Conservation (phyloP, 2,329 filamentous ascomycete genomes). For the Trichoderma sp. region DNA sequence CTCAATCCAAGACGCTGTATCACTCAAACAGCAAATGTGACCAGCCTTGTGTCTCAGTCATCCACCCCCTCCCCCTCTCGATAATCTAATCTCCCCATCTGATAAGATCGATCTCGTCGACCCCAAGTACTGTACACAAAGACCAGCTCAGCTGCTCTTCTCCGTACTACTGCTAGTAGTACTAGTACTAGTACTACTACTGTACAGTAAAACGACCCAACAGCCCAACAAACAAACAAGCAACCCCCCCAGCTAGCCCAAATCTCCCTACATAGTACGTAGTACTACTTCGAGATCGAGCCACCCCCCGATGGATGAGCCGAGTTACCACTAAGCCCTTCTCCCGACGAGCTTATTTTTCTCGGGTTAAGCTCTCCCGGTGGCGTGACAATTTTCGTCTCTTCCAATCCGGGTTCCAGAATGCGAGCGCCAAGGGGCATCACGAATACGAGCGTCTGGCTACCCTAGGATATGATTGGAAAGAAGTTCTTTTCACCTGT, state of each 20-base stretch:
- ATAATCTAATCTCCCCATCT: constrained; percentile 16
- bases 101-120: constrained; percentile 9
- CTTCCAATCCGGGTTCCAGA: not conserved
- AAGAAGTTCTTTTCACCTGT: not conserved
- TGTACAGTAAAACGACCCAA: no score
- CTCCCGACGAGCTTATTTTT: not conserved
- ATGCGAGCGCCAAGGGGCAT: not conserved
- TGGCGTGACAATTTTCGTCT: not conserved
- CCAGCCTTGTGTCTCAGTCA: not conserved
- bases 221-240: not conserved
- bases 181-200: no score
- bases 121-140: not conserved
- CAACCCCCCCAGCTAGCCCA: not conserved
- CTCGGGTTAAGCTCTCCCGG: not conserved
- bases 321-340: not conserved
- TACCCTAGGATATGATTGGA: not conserved
- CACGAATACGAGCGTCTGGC: not conserved
- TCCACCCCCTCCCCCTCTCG: no score
- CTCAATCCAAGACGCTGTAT: not conserved
- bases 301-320: not conserved
- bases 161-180: no score
- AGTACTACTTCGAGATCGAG: constrained; percentile 6
- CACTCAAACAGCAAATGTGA: not conserved
- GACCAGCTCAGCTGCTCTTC: not conserved
- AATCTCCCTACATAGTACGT: no score